phyloP scores from a whole-genome alignment of 2,329 filamentous ascomycete species.

The Clathrospora elynae region DNA sequence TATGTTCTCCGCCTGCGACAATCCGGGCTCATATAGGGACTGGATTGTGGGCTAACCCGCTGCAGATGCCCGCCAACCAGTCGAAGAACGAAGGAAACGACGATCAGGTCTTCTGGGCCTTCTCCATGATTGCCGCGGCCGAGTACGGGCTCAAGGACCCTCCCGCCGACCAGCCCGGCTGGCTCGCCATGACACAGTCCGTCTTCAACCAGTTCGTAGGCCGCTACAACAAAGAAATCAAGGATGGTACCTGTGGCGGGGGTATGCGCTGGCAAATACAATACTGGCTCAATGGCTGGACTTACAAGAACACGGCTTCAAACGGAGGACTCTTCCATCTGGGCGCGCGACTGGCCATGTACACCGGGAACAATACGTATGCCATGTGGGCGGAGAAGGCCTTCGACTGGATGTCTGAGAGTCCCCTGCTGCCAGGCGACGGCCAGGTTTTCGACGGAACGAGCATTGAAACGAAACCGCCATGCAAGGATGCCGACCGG shows the following conservation, averaged over 20 bases:
- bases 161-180: slow-evolving; percentile 47
- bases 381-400: slow-evolving; percentile 44
- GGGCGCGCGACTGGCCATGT: slow-evolving; percentile 45
- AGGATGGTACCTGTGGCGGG: slow-evolving; percentile 36
- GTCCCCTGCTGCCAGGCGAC: slow-evolving; percentile 32
- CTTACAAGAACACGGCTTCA: slow-evolving; percentile 48
- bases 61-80: slow-evolving; percentile 43
- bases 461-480: slow-evolving; percentile 21
- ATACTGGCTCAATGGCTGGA: slow-evolving; percentile 43
- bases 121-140: slow-evolving; percentile 61
- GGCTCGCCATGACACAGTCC: slow-evolving; percentile 52
- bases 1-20: slow-evolving; percentile 13
- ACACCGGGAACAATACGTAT: slow-evolving; percentile 47
- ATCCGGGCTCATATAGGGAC: no score
- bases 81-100: slow-evolving; percentile 58
- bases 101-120: slow-evolving; percentile 64
- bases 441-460: slow-evolving; percentile 40
- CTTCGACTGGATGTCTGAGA: slow-evolving; percentile 44
- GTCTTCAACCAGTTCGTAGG: slow-evolving; percentile 47
- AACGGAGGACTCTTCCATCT: slow-evolving; percentile 49
- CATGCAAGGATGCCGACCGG: slow-evolving; percentile 37
- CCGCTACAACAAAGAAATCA: slow-evolving; percentile 39
- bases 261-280: slow-evolving; percentile 49
- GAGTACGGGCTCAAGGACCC: slow-evolving; percentile 56
- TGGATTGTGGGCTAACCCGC: slow-evolving; percentile 2